A percentile compares a stretch with the other conserved stretches of the same genome.
phyloP scores from a whole-genome alignment of 495 filamentous ascomycete genomes.

The Xylaria cubensis region DNA sequence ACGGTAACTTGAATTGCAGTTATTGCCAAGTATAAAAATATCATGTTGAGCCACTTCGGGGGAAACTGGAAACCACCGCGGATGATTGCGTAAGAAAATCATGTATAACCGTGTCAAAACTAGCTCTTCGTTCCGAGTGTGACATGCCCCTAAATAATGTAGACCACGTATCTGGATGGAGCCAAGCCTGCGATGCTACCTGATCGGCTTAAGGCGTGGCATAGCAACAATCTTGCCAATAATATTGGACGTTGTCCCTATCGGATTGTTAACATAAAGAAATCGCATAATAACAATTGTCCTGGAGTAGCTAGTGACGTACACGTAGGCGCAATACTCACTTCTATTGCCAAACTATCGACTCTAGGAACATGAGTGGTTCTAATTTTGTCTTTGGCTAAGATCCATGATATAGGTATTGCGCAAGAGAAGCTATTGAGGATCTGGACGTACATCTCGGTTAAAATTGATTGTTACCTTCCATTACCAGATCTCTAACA shows the following conservation, averaged over 20 bases:
- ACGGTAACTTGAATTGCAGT: background rate
- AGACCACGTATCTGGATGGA: background rate
- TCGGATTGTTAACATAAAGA: background rate
- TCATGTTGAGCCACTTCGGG: background rate
- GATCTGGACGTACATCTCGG: conserved; percentile 17
- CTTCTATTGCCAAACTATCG: conserved; percentile 8
- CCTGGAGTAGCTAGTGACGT: background rate
- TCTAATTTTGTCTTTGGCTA: conserved; percentile 9
- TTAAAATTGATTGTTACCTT: conserved; percentile 19
- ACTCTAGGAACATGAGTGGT: background rate
- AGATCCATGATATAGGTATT: conserved; percentile 6
- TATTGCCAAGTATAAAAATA: background rate
- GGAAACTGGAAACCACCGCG: background rate
- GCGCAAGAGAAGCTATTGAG: background rate
- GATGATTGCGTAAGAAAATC: background rate
- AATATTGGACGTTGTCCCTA: background rate
- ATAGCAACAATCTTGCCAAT: background rate
- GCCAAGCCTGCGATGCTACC: background rate
- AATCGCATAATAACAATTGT: conserved; percentile 1
- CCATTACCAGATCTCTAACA: conserved; percentile 9
- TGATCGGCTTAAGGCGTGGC: background rate
- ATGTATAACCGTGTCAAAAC: background rate
- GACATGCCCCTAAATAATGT: background rate
- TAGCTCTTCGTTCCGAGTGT: background rate
- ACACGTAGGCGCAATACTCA: background rate